Evolutionary conservation across 2,329 filamentous ascomycete species (phyloP), one percentile per base, ranked within the genome.

Genomic region (Escovopsis sp.): DNA sequence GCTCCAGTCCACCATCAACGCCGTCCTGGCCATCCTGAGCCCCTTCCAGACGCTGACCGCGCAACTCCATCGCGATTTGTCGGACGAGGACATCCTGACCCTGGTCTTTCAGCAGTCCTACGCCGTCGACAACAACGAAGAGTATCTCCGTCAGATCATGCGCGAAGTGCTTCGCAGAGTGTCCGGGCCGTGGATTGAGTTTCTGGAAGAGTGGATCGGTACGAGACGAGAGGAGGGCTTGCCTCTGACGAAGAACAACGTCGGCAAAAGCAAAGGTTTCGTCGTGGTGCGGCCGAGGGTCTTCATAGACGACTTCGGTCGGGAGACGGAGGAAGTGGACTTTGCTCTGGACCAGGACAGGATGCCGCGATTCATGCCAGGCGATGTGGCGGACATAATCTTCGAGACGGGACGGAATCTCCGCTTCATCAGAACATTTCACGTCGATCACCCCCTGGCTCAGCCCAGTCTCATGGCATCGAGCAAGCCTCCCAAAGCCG

Each of bases 351-450:
- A 82, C 46, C 66, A 68, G 19, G 65, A 72, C 26, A 73, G 74
- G 47, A 77, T 91, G 62, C 85, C 85, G 0, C 66, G 69, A 2
- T 91, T 91, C 50, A 68, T 93, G 37, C 72, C 79, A 0, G 58
- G 66, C 5, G 84, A 91, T 44, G 73, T 88, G 49, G 79, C 77
- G 3, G 70, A 73, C 40, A 65, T 70, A 5, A 75, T 91, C n/a
- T 88, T 89, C 49, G 85, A 93, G 55, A 82, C 80, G 4, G 86
- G 85, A 4, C 75, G 73, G 51, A 89, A 82, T 55, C 61, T 94
- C 39, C 75, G 82, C 7, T 77, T 91, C 42, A 67, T 94, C 39
- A 74, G 77, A 50, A 64, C 67, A 19, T 77, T 82, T 50, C 82
- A 91, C 55, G 73, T 83, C 5, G 67, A 77, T 2, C 83, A 93